These are phyloP conservation scores for Phytopythium sindhum DNA, from an alignment of 352 stramenopile species.

Conservation along the genomic window DNA sequence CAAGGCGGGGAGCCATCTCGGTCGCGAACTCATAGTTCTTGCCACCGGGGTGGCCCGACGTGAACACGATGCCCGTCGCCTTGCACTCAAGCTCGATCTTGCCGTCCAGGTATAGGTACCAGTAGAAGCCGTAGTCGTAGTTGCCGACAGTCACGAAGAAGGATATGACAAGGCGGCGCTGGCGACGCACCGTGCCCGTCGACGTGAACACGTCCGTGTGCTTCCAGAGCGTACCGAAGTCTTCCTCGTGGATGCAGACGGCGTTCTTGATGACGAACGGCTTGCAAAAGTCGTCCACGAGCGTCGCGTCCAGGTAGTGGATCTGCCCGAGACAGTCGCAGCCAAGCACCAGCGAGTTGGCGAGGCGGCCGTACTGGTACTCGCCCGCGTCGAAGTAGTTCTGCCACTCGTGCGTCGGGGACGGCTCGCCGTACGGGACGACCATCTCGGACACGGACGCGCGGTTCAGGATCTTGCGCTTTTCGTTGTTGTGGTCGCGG, in stretches of 20 bases:
- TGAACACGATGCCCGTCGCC: constrained; percentile 78
- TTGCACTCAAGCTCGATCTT: constrained; percentile 82
- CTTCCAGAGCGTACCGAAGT: constrained; percentile 77
- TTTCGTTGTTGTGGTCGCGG: constrained; percentile 14
- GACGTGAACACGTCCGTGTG: constrained; percentile 44
- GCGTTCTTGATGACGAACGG: constrained; percentile 58
- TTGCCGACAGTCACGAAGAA: constrained; percentile 87
- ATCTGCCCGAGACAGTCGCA: constrained; percentile 85
- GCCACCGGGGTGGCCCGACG: constrained; percentile 55
- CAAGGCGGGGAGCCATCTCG: constrained; percentile 53
- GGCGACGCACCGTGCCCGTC: constrained; percentile 45
- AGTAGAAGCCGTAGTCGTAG: constrained; percentile 86
- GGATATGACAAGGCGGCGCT: constrained; percentile 74
- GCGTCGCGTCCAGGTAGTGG: constrained; percentile 75
- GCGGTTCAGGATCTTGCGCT: constrained; percentile 63
- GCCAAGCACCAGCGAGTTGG: constrained; percentile 75
- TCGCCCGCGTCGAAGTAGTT: constrained; percentile 87
- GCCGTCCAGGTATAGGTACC: constrained; percentile 68
- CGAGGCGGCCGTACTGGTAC: constrained; percentile 72
- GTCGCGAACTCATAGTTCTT: constrained; percentile 40
- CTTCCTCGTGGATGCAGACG: constrained; percentile 85
- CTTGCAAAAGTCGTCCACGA: constrained; percentile 53
- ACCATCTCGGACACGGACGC: constrained; percentile 82
- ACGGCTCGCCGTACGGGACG: constrained; percentile 78
- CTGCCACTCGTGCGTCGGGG: constrained; percentile 67